phyloP scores from a whole-genome alignment of 2,329 filamentous ascomycete genomes.

The Penicillium vulpinum region DNA sequence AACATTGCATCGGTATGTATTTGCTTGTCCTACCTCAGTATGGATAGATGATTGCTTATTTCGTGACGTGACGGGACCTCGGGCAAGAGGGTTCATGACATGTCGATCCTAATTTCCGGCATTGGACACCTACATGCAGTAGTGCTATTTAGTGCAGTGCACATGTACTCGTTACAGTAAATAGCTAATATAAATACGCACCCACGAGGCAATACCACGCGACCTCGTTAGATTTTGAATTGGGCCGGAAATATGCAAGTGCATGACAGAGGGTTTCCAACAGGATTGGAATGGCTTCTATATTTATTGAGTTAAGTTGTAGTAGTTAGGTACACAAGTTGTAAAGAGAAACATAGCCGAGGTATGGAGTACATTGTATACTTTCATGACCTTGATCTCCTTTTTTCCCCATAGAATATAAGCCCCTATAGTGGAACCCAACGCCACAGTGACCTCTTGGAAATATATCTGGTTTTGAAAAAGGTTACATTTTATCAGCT shows the following conservation, averaged over 20 bases:
- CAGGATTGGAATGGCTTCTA: not conserved
- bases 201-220: not conserved
- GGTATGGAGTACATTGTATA: not conserved
- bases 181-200: not conserved
- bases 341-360: not conserved
- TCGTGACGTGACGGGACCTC: not conserved
- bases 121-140: not conserved
- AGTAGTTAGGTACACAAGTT: not conserved
- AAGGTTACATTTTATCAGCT: not conserved
- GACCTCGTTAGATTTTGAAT: not conserved
- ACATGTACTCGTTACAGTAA: not conserved
- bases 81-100: no score
- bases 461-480: no score
- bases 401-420: not conserved
- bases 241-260: not conserved
- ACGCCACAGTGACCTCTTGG: not conserved
- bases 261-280: not conserved
- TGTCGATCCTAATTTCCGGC: not conserved
- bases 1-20: no score
- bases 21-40: not conserved
- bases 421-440: constrained; percentile 1
- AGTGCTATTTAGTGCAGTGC: not conserved
- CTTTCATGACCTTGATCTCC: not conserved
- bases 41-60: not conserved
- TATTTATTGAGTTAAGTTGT: not conserved